Base-by-base conservation (phyloP, 2,329 filamentous ascomycete genomes). In the Rosellinia necatrix region DNA sequence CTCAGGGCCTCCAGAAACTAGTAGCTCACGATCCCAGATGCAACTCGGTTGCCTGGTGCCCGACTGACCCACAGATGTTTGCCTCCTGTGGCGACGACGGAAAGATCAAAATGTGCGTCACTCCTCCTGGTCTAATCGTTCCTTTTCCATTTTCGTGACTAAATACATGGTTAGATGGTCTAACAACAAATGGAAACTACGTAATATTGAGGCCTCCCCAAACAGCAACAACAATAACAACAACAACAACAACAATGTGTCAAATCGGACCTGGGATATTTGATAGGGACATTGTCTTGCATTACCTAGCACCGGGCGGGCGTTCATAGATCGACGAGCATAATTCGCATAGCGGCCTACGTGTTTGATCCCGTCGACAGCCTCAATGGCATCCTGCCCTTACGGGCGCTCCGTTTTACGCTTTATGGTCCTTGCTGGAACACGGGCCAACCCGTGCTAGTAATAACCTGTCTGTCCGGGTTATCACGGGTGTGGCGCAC, bases 31-130 rank as follows among this genome's bases (percentile, higher is more conserved):
- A 78, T 6, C 81, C 83, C 10, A 88, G 91, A 29, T 93, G 94
- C 62, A 97, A 97, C 70, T 84, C 91, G 6, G 89, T 96, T 32
- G 82, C 88, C 19, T 99, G 94, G 93, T 94, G 93, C 67, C 92
- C 94, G 1, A 81, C 77, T 9, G 85, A 97, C 68, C 86, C 91
- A 1, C 84, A 84, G 59, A 88, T 97, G 78, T 91, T 97, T 73
- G 94, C 92, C 13, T 93, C 92, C 10, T 93, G 90, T 56, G 92
- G 93, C 15, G 94, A 99, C 71, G 94, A 97, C 68, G 81, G 82
- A 50, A 86, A 83, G 70, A 87, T 97, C 61, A 87, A 88, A 75
- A 92, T 99, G 89, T 97, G 78, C 79, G 89, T 78, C 57, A 13
- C 37, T 17, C 17, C 46, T 44, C 24, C 15, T n/a, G n/a, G n/a